These are phyloP conservation scores for Zygosaccharomyces sapae DNA, from an alignment of 1,139 yeast genomes.

Conservation along the genomic window DNA sequence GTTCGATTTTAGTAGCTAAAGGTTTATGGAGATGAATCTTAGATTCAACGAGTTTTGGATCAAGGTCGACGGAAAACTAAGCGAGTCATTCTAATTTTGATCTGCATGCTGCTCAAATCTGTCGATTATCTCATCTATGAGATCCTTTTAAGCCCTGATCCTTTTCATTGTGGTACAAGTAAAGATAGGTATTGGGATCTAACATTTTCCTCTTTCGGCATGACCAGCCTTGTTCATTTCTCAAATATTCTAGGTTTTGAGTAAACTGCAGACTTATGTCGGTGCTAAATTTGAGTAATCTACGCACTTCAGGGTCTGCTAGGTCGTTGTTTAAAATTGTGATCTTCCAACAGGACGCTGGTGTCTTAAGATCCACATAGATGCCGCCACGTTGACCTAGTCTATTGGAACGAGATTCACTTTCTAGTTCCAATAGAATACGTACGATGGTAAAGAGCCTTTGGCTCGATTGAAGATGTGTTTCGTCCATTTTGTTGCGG, in stretches of 20 bases:
- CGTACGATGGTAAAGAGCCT: constrained; percentile 8
- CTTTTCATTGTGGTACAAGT: constrained; percentile 17
- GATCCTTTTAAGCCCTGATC: constrained; percentile 9
- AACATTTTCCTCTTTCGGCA: constrained; percentile 22
- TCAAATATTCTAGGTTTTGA: constrained; percentile 15
- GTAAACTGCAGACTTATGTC: constrained; percentile 20
- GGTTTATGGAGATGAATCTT: constrained; percentile 13
- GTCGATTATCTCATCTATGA: constrained; percentile 11
- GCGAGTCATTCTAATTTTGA: neutral
- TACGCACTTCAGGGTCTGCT: constrained; percentile 11
- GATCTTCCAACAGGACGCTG: constrained; percentile 18
- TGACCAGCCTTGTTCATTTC: constrained; percentile 12
- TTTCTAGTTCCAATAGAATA: constrained; percentile 12
- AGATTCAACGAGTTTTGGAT: constrained; percentile 13
- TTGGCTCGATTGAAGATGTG: constrained; percentile 3
- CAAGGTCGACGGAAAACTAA: constrained; percentile 6
- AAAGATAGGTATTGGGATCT: constrained; percentile 20
- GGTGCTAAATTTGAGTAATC: constrained; percentile 15
- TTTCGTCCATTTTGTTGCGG: neutral
- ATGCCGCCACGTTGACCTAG: constrained; percentile 6
- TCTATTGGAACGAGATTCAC: constrained; percentile 11
- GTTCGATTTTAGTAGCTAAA: constrained; percentile 12
- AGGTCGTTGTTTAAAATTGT: constrained; percentile 14
- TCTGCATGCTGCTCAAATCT: constrained; percentile 9
- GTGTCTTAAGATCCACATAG: constrained; percentile 8